Percentiles rank a stretch among this genome's conserved stretches.
Evolutionary conservation across 768 basidiomycete species (phyloP).

Genomic region (Crepidotus variabilis): DNA sequence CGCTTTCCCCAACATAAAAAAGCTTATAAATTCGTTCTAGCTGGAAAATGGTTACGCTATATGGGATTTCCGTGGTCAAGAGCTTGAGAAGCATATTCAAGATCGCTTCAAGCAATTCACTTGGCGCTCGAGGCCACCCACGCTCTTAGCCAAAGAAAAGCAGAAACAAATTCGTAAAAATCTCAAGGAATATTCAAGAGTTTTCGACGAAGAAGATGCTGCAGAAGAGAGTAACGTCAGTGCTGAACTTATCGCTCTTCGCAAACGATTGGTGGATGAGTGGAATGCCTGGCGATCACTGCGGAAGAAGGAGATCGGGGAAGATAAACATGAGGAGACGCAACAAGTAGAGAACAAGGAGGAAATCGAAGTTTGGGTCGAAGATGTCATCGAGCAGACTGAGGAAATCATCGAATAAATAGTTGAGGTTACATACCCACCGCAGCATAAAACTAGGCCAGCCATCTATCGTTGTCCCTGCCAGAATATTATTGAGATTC

Average conservation of each 20-base stretch:
- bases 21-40: conserved; percentile 33
- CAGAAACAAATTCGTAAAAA: conserved; percentile 85
- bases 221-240: conserved; percentile 93
- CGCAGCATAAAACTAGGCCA: too few species aligned
- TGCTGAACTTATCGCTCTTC: conserved; percentile 86
- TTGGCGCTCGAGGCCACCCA: conserved; percentile 94
- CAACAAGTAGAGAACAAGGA: conserved; percentile 59
- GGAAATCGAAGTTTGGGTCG: conserved; percentile 92
- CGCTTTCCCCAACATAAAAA: background rate
- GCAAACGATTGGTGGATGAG: conserved; percentile 92
- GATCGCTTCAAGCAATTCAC: conserved; percentile 99
- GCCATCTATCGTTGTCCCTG: too few species aligned
- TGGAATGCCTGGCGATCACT: conserved; percentile 96
- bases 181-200: conserved; percentile 84
- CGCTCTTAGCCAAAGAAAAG: conserved; percentile 82
- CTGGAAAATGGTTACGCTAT: conserved; percentile 95
- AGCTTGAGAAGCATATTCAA: conserved; percentile 81
- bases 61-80: conserved; percentile 98
- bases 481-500: too few species aligned
- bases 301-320: conserved; percentile 62
- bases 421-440: too few species aligned
- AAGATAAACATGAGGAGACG: conserved; percentile 43
- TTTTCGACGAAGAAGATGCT: conserved; percentile 96
- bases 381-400: conserved; percentile 88
- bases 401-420: conserved; percentile 75